A percentile compares a stretch with the other conserved stretches of the same genome.
phyloP scores from a whole-genome alignment of 1,284 basidiomycete genomes.

The Tranzscheliella williamsii region DNA sequence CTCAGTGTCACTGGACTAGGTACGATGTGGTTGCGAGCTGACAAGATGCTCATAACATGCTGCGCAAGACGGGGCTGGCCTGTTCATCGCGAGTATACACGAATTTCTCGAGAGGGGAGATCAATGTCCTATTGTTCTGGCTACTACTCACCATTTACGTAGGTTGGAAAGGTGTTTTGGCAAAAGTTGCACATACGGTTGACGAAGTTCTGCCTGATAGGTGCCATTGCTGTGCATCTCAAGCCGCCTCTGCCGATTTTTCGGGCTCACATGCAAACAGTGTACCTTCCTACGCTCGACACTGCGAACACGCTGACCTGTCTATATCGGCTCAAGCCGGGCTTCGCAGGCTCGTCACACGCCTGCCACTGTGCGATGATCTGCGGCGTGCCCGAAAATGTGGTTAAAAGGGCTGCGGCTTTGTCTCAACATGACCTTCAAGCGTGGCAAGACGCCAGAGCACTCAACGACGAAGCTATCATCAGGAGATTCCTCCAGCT shows the following conservation, averaged over 20 bases:
- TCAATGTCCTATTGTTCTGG: conserved; percentile 23
- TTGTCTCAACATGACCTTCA: conserved; percentile 9
- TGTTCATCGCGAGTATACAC: conserved; percentile 31
- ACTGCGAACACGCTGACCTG: conserved; percentile 18
- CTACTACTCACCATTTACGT: conserved; percentile 37
- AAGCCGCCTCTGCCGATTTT: conserved; percentile 12
- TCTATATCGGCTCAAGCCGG: conserved; percentile 27
- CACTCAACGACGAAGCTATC: conserved; percentile 12
- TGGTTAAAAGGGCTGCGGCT: conserved; percentile 20
- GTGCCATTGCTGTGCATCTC: conserved; percentile 26
- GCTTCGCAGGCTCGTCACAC: conserved; percentile 23
- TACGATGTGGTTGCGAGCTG: neutral
- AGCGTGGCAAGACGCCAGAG: conserved; percentile 17
- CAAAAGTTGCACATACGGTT: neutral
- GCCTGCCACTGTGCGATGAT: conserved; percentile 32
- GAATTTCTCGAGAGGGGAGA: conserved; percentile 23
- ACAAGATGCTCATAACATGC: neutral
- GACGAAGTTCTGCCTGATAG: neutral
- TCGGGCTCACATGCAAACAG: conserved; percentile 35
- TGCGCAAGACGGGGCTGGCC: conserved; percentile 39
- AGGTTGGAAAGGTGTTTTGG: neutral
- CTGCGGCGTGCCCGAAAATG: conserved; percentile 28
- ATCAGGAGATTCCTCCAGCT: conserved; percentile 20
- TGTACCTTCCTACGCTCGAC: conserved; percentile 15
- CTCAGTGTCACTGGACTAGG: neutral